These are phyloP conservation scores for Arthrobotrys iridis DNA, from an alignment of 2,329 filamentous ascomycete species.

Conservation along the genomic window DNA sequence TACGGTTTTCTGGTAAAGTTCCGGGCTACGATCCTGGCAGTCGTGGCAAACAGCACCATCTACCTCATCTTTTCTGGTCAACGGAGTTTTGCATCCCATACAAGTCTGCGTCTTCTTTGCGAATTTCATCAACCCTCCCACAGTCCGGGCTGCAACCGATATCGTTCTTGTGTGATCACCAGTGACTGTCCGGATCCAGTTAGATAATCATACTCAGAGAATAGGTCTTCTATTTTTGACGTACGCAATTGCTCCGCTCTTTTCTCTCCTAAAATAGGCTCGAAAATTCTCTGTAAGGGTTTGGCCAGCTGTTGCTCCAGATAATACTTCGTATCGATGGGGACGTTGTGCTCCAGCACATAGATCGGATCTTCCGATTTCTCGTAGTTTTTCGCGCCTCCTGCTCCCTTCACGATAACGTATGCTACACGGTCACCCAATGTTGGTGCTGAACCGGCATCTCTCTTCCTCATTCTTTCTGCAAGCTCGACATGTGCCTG, in stretches of 20 bases:
- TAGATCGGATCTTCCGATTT: slow-evolving; percentile 97
- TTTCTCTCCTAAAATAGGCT: slow-evolving; percentile 93
- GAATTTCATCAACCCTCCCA: slow-evolving; percentile 98
- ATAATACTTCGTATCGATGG: slow-evolving; percentile 98
- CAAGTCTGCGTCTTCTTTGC: slow-evolving; percentile 97
- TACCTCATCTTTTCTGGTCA: slow-evolving; percentile 80
- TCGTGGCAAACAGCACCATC: slow-evolving; percentile 87
- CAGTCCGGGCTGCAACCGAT: slow-evolving; percentile 86
- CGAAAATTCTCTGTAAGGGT: slow-evolving; percentile 92
- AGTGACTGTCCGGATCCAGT: slow-evolving; percentile 66
- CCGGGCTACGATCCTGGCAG: slow-evolving; percentile 84
- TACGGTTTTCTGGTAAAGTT: slow-evolving; percentile 87
- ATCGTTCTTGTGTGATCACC: slow-evolving; percentile 96
- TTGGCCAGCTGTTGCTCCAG: slow-evolving; percentile 98
- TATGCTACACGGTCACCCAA: slow-evolving; percentile 97
- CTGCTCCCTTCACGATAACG: slow-evolving; percentile 92
- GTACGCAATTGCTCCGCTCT: slow-evolving; percentile 78
- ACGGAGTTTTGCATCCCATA: slow-evolving; percentile 98
- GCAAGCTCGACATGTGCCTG: slow-evolving; percentile 97
- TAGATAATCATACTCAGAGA: not conserved
- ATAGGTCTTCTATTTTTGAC: slow-evolving; percentile 5
- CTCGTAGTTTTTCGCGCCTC: slow-evolving; percentile 93
- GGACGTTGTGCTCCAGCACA: slow-evolving; percentile 95
- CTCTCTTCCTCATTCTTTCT: slow-evolving; percentile 95
- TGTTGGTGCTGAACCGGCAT: slow-evolving; percentile 86